phyloP scores from a whole-genome alignment of 1,284 basidiomycete genomes.

The Leccinum pachyderme region DNA sequence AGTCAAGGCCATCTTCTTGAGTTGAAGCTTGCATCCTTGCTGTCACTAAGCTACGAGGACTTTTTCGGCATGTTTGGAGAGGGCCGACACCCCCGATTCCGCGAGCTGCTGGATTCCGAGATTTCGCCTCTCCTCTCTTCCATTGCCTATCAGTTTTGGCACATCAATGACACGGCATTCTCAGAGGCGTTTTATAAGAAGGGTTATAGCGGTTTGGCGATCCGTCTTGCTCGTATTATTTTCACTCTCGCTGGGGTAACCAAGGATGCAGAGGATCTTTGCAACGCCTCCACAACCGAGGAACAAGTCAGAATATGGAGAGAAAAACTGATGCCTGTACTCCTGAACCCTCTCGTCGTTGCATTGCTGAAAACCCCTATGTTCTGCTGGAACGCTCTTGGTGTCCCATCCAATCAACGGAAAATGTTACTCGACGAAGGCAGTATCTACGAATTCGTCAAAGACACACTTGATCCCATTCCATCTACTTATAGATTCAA shows the following conservation, averaged over 20 bases:
- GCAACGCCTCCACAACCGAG: constrained; percentile 51
- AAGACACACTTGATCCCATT: constrained; percentile 67
- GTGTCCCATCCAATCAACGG: constrained; percentile 77
- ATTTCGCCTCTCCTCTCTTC: constrained; percentile 75
- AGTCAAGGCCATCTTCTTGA: constrained; percentile 79
- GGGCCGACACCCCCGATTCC: constrained; percentile 64
- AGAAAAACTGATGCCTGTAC: constrained; percentile 56
- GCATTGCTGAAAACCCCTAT: constrained; percentile 59
- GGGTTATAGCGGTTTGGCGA: constrained; percentile 73
- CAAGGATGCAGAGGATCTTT: constrained; percentile 57
- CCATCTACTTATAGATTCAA: constrained; percentile 50
- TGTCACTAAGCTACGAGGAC: constrained; percentile 62
- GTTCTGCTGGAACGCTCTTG: constrained; percentile 84
- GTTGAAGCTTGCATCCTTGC: constrained; percentile 72
- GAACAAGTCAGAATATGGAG: constrained; percentile 72
- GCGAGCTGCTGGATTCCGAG: constrained; percentile 60
- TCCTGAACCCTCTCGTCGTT: constrained; percentile 67
- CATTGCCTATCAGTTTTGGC: constrained; percentile 78
- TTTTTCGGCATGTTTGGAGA: constrained; percentile 77
- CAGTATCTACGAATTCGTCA: constrained; percentile 54
- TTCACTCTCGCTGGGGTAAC: constrained; percentile 62
- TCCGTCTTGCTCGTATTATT: constrained; percentile 63
- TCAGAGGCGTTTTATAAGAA: constrained; percentile 68
- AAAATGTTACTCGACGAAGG: constrained; percentile 69
- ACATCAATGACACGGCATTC: constrained; percentile 64